phyloP scores from a whole-genome alignment of 1,139 yeast genomes.

The Geotrichum europaeum region DNA sequence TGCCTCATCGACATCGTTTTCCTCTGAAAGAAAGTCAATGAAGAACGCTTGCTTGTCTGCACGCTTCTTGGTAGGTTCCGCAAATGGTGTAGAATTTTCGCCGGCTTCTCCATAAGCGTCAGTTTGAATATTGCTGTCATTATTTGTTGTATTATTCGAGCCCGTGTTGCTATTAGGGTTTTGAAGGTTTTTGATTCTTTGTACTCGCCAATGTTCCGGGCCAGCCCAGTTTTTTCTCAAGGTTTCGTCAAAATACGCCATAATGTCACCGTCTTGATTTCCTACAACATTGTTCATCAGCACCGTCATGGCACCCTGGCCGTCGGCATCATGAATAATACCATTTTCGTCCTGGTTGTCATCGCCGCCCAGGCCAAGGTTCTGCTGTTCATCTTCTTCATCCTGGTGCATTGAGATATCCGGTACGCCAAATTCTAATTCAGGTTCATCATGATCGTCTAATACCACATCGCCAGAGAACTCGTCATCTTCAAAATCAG shows the following conservation, averaged over 20 bases:
- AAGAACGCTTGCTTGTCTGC: constrained; percentile 34
- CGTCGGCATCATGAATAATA: background rate
- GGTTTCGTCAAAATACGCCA: constrained; percentile 73
- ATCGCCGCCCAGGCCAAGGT: background rate
- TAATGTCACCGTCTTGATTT: constrained; percentile 53
- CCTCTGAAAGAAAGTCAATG: constrained; percentile 49
- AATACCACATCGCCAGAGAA: constrained; percentile 24
- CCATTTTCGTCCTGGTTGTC: constrained; percentile 1
- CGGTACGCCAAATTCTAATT: constrained; percentile 20
- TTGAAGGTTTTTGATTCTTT: constrained; percentile 43
- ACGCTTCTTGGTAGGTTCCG: constrained; percentile 21
- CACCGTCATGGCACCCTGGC: background rate
- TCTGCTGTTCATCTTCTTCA: constrained; percentile 20
- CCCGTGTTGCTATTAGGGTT: background rate
- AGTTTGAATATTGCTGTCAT: constrained; percentile 14
- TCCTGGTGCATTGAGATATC: constrained; percentile 4
- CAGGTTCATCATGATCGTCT: constrained; percentile 22
- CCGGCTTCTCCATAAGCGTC: constrained; percentile 13
- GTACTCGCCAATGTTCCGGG: constrained; percentile 89
- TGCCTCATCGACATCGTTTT: constrained; percentile 41
- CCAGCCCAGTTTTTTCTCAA: constrained; percentile 79
- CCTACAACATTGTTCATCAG: background rate
- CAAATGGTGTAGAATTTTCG: constrained; percentile 19
- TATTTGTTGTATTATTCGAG: constrained; percentile 21
- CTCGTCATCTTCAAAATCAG: constrained; percentile 22